phyloP scores from a whole-genome alignment of 2,329 filamentous ascomycete species.

The Colletotrichum sp. region DNA sequence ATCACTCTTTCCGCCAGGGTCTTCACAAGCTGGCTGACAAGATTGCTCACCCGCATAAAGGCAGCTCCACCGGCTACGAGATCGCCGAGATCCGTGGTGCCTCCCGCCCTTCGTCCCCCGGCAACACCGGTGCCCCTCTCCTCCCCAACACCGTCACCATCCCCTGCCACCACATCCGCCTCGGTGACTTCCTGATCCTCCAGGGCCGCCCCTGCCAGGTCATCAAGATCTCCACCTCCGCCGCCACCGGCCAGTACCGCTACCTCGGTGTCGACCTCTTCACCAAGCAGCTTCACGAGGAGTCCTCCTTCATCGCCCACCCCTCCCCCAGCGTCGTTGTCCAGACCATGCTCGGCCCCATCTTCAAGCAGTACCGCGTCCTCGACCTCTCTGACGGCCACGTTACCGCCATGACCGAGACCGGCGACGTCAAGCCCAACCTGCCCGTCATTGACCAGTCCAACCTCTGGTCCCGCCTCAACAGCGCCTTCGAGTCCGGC shows the following conservation, averaged over 20 bases:
- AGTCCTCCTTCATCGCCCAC: conserved; percentile 98
- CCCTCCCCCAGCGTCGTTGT: conserved; percentile 95
- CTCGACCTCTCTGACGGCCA: conserved; percentile 90
- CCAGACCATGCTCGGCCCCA: conserved; percentile 98
- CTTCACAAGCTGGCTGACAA: conserved; percentile 64
- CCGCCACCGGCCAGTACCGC: conserved; percentile 98
- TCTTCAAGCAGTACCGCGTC: conserved; percentile 99
- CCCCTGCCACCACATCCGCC: conserved; percentile 99
- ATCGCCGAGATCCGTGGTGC: conserved; percentile 52
- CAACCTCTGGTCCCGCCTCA: conserved; percentile 81
- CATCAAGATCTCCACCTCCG: conserved; percentile 98
- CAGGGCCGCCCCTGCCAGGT: conserved; percentile 99
- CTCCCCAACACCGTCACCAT: conserved; percentile 91
- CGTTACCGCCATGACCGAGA: conserved; percentile 98
- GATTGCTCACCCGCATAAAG: conserved; percentile 50
- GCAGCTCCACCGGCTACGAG: conserved; percentile 46
- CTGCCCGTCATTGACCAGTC: conserved; percentile 95
- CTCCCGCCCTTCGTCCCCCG: conserved; percentile 33
- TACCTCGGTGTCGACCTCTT: conserved; percentile 99
- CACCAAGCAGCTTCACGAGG: conserved; percentile 99
- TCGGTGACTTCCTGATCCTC: conserved; percentile 97
- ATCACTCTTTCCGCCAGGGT: conserved; percentile 63
- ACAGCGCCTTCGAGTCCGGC: conserved; percentile 85
- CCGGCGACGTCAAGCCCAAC: conserved; percentile 96
- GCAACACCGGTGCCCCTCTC: conserved; percentile 38